Conservation (phyloP, 805 yeast genomes). For the Saturnispora quitensis region DNA sequence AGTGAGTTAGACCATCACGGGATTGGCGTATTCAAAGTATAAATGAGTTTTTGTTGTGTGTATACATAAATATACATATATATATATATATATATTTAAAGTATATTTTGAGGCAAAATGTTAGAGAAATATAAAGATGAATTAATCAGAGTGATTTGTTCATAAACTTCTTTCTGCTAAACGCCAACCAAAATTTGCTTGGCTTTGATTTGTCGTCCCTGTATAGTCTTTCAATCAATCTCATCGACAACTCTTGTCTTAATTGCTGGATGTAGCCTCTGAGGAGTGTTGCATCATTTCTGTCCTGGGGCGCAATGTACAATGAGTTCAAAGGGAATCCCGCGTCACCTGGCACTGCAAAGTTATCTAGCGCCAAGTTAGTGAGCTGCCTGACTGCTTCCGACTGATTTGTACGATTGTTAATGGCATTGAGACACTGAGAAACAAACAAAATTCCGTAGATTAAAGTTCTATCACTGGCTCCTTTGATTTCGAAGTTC, state of each 20-base stretch:
- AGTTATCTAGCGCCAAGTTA: slow-evolving; percentile 79
- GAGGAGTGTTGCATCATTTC: slow-evolving; percentile 68
- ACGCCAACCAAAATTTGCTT: slow-evolving; percentile 92
- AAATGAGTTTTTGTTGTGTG: neutral
- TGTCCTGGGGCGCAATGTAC: slow-evolving; percentile 63
- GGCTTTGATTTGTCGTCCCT: slow-evolving; percentile 52
- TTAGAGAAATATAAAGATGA: neutral
- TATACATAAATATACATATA: neutral
- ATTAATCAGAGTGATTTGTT: slow-evolving; percentile 58
- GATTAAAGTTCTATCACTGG: slow-evolving; percentile 85
- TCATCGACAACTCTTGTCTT: slow-evolving; percentile 83
- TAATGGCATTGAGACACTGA: slow-evolving; percentile 67
- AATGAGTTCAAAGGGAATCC: slow-evolving; percentile 87
- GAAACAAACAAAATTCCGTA: slow-evolving; percentile 88
- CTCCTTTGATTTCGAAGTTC: slow-evolving; percentile 93
- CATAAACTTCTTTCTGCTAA: slow-evolving; percentile 92
- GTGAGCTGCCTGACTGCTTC: slow-evolving; percentile 66
- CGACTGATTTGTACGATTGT: slow-evolving; percentile 35
- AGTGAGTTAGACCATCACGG: slow-evolving; percentile 63
- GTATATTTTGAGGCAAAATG: neutral
- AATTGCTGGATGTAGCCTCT: slow-evolving; percentile 81
- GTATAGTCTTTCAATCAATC: slow-evolving; percentile 70
- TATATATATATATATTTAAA: neutral
- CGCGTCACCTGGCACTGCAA: slow-evolving; percentile 89
- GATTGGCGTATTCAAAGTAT: slow-evolving; percentile 25